phyloP scores from a whole-genome alignment of 139 green algal species.

The Deuterostichococcus epilithicus region DNA sequence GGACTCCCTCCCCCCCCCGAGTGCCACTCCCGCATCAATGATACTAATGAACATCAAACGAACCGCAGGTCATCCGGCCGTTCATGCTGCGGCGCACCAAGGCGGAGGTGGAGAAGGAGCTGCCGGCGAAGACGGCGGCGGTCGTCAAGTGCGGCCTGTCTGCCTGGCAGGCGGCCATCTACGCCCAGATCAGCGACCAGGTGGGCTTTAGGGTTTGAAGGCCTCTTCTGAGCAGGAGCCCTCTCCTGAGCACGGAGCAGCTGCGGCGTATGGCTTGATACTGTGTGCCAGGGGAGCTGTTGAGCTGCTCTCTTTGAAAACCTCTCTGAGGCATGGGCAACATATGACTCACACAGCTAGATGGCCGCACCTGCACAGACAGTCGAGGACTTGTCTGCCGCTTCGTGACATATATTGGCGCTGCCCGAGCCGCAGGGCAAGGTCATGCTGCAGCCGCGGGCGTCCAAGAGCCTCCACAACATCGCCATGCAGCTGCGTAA shows the following conservation, averaged over 20 bases:
- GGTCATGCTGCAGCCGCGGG: conserved; percentile 8
- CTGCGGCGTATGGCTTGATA: not conserved
- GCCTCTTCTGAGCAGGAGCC: not conserved
- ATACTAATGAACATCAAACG: not conserved
- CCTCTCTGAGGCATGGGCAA: too few species aligned
- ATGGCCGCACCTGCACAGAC: too few species aligned
- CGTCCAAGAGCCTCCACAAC: conserved; percentile 43
- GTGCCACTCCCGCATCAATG: not conserved
- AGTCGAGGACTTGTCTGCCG: too few species aligned
- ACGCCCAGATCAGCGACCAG: conserved; percentile 52
- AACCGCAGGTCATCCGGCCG: conserved; percentile 43
- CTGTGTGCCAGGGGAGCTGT: too few species aligned
- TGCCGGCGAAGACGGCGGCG: conserved; percentile 47
- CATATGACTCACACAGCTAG: too few species aligned
- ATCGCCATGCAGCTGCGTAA: conserved; percentile 72
- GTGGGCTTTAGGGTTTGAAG: too few species aligned
- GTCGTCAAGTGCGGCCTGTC: conserved; percentile 61
- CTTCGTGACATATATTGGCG: too few species aligned
- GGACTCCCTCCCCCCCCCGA: too few species aligned
- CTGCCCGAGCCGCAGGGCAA: conserved; percentile 20
- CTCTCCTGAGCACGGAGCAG: too few species aligned
- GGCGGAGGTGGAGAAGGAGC: conserved; percentile 52
- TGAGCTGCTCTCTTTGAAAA: too few species aligned
- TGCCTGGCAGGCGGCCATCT: conserved; percentile 61
- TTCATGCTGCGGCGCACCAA: conserved; percentile 56